Evolutionary conservation across 2,329 filamentous ascomycete species (phyloP).

Genomic region (Scedosporium boydii): DNA sequence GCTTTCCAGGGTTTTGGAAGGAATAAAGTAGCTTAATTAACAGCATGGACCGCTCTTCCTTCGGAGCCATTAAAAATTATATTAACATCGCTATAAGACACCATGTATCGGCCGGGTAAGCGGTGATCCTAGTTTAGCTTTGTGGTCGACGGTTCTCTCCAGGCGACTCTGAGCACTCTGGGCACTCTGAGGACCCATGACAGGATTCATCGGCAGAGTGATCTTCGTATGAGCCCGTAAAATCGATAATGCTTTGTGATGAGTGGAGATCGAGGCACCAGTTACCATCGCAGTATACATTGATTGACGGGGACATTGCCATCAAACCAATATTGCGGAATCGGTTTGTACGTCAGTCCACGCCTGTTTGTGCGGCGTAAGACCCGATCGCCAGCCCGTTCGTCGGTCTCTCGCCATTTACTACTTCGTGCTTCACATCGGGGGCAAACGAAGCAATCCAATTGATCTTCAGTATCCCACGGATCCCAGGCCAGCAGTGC

Average conservation of each 20-base stretch:
- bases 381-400: background rate
- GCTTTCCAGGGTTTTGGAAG: background rate
- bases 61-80: background rate
- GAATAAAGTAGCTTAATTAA: background rate
- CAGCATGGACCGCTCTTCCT: background rate
- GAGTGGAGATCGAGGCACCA: too few species aligned
- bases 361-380: background rate
- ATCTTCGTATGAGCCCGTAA: background rate
- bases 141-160: background rate
- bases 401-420: background rate
- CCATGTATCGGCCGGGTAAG: background rate
- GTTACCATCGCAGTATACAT: background rate
- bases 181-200: background rate
- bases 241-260: background rate
- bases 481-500: too few species aligned
- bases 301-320: background rate
- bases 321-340: background rate
- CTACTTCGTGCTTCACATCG: too few species aligned
- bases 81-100: background rate
- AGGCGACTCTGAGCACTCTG: too few species aligned
- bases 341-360: background rate
- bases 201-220: background rate
- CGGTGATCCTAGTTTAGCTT: background rate
- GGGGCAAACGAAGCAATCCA: too few species aligned
- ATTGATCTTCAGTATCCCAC: too few species aligned